Evolutionary conservation across 1,284 basidiomycete species (phyloP), one percentile per base, ranked within the genome.

Genomic region (Papiliotrema fonsecae): DNA sequence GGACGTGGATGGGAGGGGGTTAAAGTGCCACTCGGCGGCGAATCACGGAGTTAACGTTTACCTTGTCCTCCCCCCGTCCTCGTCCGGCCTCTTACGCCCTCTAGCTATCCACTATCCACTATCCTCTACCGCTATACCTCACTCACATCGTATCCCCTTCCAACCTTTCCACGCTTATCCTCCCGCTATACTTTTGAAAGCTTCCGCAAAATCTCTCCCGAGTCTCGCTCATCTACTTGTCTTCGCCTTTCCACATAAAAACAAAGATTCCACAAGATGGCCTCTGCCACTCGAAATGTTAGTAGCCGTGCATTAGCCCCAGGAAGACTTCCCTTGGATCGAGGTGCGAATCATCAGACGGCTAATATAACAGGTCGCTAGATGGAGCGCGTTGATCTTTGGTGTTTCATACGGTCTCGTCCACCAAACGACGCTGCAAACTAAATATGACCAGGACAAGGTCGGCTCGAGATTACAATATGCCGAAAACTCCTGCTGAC

Each of bases 381-480:
- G 94, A 65, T 98, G 97, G 77, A 86, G 91, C 32, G 92, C 94
- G 46, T 83, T 98, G 60, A 77, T 87, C 57, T 80, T 82, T 49
- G 94, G 94, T 70, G 82, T 97, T 64, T 77, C 85, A 72, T 98
- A 97, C 75, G 94, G 96, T 65, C 85, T 96, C 72, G 80, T 84
- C 63, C 94, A 97, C 79, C 85, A 86, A 70, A 82, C 87, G 67
- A 87, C 92, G 69, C 78, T 98, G 61, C 91, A 96, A 77, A 82
- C 83, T 60, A 78, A 82, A 58, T 82, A 87, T 70, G 84, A 96
- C 74, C 77, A 64, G 42, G 54, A 65, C 41, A 65, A 69, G 56
- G 72, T 70, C 32, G 48, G 68, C 67, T 16, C 11, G 18, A n/a
- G 14, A 14, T 25, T 13, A 39, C 28, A n/a, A 38, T 25, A 4